phyloP scores from a whole-genome alignment of 2,329 filamentous ascomycete species.

The Aspergillus novofumigatus region DNA sequence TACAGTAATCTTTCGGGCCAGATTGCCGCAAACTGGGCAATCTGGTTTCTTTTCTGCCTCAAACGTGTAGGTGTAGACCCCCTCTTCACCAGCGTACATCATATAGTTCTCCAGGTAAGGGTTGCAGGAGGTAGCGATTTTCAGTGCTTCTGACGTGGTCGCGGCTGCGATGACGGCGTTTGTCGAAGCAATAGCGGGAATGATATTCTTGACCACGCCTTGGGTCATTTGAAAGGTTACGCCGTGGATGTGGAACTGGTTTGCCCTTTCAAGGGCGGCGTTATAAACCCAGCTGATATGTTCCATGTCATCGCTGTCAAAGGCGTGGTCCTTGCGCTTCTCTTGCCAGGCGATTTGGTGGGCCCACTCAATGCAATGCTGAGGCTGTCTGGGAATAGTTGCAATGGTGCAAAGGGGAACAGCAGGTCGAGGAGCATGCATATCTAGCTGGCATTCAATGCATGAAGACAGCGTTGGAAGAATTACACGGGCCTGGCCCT shows the following conservation, averaged over 20 bases:
- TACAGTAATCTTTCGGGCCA: constrained; percentile 70
- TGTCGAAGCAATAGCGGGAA: constrained; percentile 94
- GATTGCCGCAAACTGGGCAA: constrained; percentile 87
- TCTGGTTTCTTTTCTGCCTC: constrained; percentile 90
- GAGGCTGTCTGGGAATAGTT: constrained; percentile 91
- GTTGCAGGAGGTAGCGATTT: constrained; percentile 79
- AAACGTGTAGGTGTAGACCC: constrained; percentile 97
- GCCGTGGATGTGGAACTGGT: constrained; percentile 84
- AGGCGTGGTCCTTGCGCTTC: constrained; percentile 72
- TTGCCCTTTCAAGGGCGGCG: constrained; percentile 73
- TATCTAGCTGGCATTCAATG: constrained; percentile 96
- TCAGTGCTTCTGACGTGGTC: constrained; percentile 95
- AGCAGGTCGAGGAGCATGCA: constrained; percentile 95
- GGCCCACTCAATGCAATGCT: constrained; percentile 98
- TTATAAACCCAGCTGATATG: constrained; percentile 97
- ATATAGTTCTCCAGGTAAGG: constrained; percentile 91
- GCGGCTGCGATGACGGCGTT: constrained; percentile 95
- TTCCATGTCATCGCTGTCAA: constrained; percentile 94
- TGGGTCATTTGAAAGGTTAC: constrained; percentile 96
- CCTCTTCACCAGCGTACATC: constrained; percentile 97
- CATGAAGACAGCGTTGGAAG: constrained; percentile 90
- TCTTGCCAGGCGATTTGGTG: constrained; percentile 97
- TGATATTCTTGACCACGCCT: constrained; percentile 98
- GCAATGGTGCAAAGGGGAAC: constrained; percentile 95
- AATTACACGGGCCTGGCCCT: constrained; percentile 90